Evolutionary conservation across 345 rosid genomes (phyloP), one percentile per base, ranked within the genome.

Genomic region (Salix arbutifolia): DNA sequence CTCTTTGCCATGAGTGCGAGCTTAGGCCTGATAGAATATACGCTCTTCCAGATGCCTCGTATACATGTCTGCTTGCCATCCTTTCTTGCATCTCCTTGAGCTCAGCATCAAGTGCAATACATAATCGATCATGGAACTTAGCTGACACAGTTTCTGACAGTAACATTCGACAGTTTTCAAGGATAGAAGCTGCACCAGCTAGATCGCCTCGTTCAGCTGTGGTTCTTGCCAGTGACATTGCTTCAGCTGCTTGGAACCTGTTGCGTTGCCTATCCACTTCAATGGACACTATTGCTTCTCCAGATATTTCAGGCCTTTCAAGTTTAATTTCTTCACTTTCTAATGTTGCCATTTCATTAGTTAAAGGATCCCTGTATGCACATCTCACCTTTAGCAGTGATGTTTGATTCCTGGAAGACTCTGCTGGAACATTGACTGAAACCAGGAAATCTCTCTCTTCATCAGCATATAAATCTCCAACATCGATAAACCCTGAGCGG

Each of bases 1-100:
- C 98, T 87, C 99, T 87, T 84, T 96, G 99, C 99, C 99, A 94
- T 16, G 97, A 96, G 72, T 96, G 98, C 11, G 99, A 96, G 84
- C 98, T 96, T 66, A 96, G 92, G 67, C 99, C 99, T 0, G 99
- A 96, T 21, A 96, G 94, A 69, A 96, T 91, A 71, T 93, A 96
- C 46, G 98, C 99, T 75, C 99, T 89, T 26, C 99, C 98, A 0
- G 96, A 96, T 61, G 88, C 91, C 83, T 96, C 97, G 10, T 96
- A 96, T 33, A 93, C 93, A 73, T 93, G 96, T 81, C 95, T 91
- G 79, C 94, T 96, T 40, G 91, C 89, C 97, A 93, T 92, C 85
- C 99, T 87, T 79, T 93, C 98, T 81, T 93, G 97, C 96, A 96
- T 96, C 84, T 92, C 97, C 84, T 91, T 92, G 13, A 96, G 91